Conservation (phyloP, 768 basidiomycete genomes). For the Tylopilus plumbeoviolaceoides region DNA sequence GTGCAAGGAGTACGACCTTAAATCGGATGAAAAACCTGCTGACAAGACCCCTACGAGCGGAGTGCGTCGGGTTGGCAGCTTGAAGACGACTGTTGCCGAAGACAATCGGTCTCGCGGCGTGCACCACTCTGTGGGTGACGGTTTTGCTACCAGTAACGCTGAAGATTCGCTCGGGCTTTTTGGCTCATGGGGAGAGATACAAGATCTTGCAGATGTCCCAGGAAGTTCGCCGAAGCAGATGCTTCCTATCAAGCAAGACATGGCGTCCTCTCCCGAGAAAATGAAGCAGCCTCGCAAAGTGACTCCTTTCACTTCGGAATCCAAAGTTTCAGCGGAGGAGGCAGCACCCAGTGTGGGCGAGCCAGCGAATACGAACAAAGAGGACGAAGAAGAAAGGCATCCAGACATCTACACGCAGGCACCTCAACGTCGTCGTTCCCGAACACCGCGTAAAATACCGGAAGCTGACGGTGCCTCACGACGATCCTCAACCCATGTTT, state of each 20-base stretch:
- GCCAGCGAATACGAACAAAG: not conserved
- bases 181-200: not conserved
- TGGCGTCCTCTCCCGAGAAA: not conserved
- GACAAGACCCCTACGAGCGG: not conserved
- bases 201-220: not conserved
- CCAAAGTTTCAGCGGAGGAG: not conserved
- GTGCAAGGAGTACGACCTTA: constrained; percentile 1
- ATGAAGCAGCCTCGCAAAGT: constrained; percentile 1
- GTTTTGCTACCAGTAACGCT: not conserved
- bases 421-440: constrained; percentile 15
- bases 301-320: constrained; percentile 8
- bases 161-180: not conserved
- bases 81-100: not conserved
- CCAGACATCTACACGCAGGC: constrained; percentile 16
- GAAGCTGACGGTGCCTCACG: not conserved
- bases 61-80: constrained; percentile 1
- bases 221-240: not conserved
- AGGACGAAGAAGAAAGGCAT: not conserved
- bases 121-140: constrained; percentile 1
- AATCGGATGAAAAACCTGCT: not conserved
- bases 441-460: not conserved
- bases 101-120: not conserved
- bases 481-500: constrained; percentile 27
- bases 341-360: not conserved
- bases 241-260: not conserved